Base-by-base conservation (phyloP, 495 filamentous ascomycete species). In the Melanomma pulvis-pyrius region DNA sequence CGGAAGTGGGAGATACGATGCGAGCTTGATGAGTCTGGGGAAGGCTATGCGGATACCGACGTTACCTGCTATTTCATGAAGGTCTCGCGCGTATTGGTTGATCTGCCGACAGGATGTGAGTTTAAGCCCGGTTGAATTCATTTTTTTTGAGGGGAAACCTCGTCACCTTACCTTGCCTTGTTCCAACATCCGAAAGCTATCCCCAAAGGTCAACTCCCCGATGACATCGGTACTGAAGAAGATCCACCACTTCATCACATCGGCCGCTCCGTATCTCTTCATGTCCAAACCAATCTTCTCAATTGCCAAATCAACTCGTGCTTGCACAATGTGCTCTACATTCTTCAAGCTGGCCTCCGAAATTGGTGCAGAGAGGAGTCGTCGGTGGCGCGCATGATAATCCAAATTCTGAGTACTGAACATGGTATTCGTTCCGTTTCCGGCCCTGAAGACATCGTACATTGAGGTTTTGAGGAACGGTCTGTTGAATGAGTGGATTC, bases 211-310 rank as follows among this genome's bases (percentile, higher is more conserved):
- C n/a, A 87, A 71, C 22, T 85, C 77, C 0, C 79, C 79, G 41
- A 86, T 82, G 6, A 86, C 76, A 57, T 88, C 86, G 0, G 82
- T 81, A 13, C 82, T 76, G 82, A 87, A 80, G 53, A 84, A 84
- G 21, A 81, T 62, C 75, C 76, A 84, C 85, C 85, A 88, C 59
- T 83, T 82, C 57, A 79, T 78, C 0, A 87, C 72, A 72, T 87
- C 84, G 1, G 71, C 77, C 2, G 4, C 1, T 21, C 29, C 32
- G 15, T 55, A 24, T 28, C 34, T 41, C 34, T 41, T 41, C 41
- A 32, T 47, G 6, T 61, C 58, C 4, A 50, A 13, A n/a, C 24
- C 36, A 3, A 59, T 59, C 28, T 13, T 48, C 15, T 59, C 17
- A 7, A 46, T 39, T n/a, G 56, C 44, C 15, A 61, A 15, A 19